Conservation (phyloP, 116 monocot genomes). For the Phalaenopsis hybrid region DNA sequence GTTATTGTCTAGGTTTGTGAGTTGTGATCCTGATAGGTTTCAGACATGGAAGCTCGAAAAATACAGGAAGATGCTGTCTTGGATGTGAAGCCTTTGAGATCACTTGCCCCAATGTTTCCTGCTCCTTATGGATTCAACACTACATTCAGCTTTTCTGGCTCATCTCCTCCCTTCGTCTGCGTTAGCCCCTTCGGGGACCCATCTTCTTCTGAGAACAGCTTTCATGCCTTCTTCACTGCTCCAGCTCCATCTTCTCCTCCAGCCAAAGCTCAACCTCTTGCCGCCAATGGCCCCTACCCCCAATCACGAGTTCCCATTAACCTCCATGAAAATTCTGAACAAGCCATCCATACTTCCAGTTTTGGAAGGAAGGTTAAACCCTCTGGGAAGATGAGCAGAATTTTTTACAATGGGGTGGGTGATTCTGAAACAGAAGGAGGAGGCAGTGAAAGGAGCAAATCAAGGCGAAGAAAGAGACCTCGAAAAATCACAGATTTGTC, state of each 20-base stretch:
- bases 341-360: conserved; percentile 10
- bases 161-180: conserved; percentile 27
- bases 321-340: conserved; percentile 13
- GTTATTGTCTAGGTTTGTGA: not conserved
- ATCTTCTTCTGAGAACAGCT: not conserved
- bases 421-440: conserved; percentile 1
- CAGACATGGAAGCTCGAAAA: not conserved
- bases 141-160: conserved; percentile 12
- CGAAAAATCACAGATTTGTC: conserved; percentile 5
- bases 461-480: conserved; percentile 5
- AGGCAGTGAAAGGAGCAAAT: not conserved
- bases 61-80: conserved; percentile 5
- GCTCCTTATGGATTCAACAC: conserved; percentile 27
- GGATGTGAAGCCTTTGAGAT: conserved; percentile 41
- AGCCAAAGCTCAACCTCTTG: conserved; percentile 2
- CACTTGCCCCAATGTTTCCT: conserved; percentile 53
- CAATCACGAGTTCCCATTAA: conserved; percentile 2
- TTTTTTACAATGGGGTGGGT: not conserved
- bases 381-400: not conserved
- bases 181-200: conserved; percentile 14
- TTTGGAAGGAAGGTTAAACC: conserved; percentile 30
- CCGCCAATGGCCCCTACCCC: conserved; percentile 11
- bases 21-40: not conserved
- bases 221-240: not conserved
- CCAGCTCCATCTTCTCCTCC: not conserved